Conservation (phyloP, 1,139 yeast species). For the Scheffersomyces stambukii region DNA sequence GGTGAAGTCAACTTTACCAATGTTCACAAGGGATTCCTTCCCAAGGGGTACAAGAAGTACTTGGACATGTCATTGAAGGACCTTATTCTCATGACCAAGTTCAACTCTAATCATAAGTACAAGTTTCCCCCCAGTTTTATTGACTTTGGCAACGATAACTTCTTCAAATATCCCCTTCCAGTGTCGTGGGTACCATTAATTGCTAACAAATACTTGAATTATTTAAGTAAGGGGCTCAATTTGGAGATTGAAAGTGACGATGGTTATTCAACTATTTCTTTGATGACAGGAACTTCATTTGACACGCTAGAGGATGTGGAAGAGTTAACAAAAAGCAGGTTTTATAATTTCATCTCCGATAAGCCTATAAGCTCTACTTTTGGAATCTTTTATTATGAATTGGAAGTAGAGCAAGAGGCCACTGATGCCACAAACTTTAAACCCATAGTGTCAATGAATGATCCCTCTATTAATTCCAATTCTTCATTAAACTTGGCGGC, state of each 20-base stretch:
- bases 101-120: slow-evolving; percentile 19
- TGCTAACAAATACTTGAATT: slow-evolving; percentile 19
- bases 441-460: slow-evolving; percentile 33
- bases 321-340: slow-evolving; percentile 12
- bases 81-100: slow-evolving; percentile 19
- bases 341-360: slow-evolving; percentile 34
- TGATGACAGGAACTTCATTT: slow-evolving; percentile 12
- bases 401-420: slow-evolving; percentile 29
- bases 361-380: slow-evolving; percentile 26
- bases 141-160: slow-evolving; percentile 18
- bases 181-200: slow-evolving; percentile 39
- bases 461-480: slow-evolving; percentile 30
- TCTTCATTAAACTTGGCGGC: slow-evolving; percentile 31
- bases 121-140: slow-evolving; percentile 25
- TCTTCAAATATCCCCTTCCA: slow-evolving; percentile 34
- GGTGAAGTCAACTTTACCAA: slow-evolving; percentile 22
- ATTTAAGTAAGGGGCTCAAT: slow-evolving; percentile 19
- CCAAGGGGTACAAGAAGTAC: slow-evolving; percentile 19
- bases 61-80: slow-evolving; percentile 23
- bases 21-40: slow-evolving; percentile 8
- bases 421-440: slow-evolving; percentile 27
- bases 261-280: slow-evolving; percentile 29
- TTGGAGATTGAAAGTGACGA: slow-evolving; percentile 20
- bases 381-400: slow-evolving; percentile 37
- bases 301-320: slow-evolving; percentile 5